Evolutionary conservation across 2,329 filamentous ascomycete species (phyloP).

Genomic region (Neonectria magnoliae): DNA sequence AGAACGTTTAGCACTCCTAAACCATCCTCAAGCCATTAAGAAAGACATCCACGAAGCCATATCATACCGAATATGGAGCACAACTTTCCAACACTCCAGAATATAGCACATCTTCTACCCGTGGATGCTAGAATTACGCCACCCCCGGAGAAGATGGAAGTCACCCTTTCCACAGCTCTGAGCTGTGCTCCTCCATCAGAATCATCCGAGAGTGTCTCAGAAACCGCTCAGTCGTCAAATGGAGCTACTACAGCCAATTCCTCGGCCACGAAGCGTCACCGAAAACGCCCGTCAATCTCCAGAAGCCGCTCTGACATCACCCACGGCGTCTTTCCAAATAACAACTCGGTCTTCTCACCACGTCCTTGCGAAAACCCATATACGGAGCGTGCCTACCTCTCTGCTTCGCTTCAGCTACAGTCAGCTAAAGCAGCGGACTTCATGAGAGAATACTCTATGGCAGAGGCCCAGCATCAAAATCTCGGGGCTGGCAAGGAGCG

Average conservation of each 20-base stretch:
- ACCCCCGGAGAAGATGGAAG: slow-evolving; percentile 28
- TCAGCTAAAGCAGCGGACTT: slow-evolving; percentile 51
- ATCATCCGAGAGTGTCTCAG: slow-evolving; percentile 21
- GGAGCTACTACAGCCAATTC: not conserved
- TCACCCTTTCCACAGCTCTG: slow-evolving; percentile 19
- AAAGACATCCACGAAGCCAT: not conserved
- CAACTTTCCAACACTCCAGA: slow-evolving; percentile 21
- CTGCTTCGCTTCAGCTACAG: slow-evolving; percentile 53
- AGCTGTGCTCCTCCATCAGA: slow-evolving; percentile 17
- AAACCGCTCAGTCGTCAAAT: slow-evolving; percentile 14
- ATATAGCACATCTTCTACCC: slow-evolving; percentile 24
- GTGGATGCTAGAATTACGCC: slow-evolving; percentile 34
- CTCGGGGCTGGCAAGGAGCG: slow-evolving; percentile 39
- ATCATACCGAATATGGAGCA: slow-evolving; percentile 27
- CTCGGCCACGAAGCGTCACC: slow-evolving; percentile 14
- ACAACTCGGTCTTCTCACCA: slow-evolving; percentile 46
- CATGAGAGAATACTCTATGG: slow-evolving; percentile 49
- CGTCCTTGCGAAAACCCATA: slow-evolving; percentile 55
- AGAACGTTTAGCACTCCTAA: slow-evolving; percentile 3
- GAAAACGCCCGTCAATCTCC: slow-evolving; percentile 28
- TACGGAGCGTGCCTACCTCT: slow-evolving; percentile 59
- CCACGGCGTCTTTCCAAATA: slow-evolving; percentile 13
- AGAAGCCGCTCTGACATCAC: slow-evolving; percentile 11
- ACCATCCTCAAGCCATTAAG: slow-evolving; percentile 14
- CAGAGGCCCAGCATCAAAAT: slow-evolving; percentile 48